Conservation (phyloP, 228 moss, liverwort and hornwort species). For the Sphagnum fallax region DNA sequence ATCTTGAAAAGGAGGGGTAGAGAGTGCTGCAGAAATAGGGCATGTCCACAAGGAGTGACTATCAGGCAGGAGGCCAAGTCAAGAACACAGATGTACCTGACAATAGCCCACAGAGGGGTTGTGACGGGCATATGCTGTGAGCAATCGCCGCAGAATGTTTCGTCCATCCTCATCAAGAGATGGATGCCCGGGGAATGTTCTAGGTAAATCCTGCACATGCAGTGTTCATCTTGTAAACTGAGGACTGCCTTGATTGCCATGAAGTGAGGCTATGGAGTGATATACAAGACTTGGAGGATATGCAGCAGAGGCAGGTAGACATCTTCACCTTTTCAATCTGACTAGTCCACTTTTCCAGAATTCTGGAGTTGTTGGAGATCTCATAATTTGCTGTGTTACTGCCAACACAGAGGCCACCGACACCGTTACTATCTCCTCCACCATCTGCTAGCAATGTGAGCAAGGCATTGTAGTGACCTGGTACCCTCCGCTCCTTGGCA, state of each 20-base stretch:
- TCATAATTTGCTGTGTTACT: constrained; percentile 27
- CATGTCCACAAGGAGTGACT: no score
- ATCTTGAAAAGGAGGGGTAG: no score
- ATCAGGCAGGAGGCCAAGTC: no score
- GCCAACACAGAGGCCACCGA: constrained; percentile 21
- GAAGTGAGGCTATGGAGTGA: no score
- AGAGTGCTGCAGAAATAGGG: no score
- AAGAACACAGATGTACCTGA: constrained; percentile 37
- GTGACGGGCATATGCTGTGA: constrained; percentile 86
- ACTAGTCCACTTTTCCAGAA: constrained; percentile 61
- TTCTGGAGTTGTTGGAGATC: constrained; percentile 15
- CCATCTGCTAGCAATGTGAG: constrained; percentile 52
- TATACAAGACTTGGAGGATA: no score
- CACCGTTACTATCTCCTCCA: constrained; percentile 35
- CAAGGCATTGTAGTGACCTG: constrained; percentile 64
- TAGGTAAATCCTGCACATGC: constrained; percentile 60
- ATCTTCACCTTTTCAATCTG: constrained; percentile 66
- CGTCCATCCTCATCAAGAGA: constrained; percentile 66
- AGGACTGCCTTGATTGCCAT: no score
- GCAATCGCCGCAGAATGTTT: constrained; percentile 71
- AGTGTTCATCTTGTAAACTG: no score
- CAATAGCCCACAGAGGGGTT: constrained; percentile 85
- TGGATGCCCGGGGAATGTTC: constrained; percentile 94
- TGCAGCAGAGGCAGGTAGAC: not conserved
- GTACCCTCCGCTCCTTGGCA: constrained; percentile 57